Conservation (phyloP, 1,139 yeast species). For the Insectozyma bohioensis region DNA sequence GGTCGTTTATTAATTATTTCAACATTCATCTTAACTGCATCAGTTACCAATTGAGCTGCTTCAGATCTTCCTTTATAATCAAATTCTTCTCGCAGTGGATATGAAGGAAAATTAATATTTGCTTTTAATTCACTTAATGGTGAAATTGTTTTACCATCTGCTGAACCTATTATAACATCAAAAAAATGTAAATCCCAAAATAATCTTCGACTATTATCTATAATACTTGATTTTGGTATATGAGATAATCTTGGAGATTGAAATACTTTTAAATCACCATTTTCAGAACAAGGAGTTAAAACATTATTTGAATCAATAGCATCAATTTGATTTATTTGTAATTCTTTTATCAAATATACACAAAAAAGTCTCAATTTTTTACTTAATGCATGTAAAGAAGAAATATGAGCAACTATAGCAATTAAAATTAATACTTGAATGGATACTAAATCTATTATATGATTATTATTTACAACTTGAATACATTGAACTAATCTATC, state of each 20-base stretch:
- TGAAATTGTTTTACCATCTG: slow-evolving; percentile 49
- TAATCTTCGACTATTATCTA: slow-evolving; percentile 41
- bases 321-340: slow-evolving; percentile 38
- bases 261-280: slow-evolving; percentile 8
- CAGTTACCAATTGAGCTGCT: slow-evolving; percentile 47
- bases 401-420: slow-evolving; percentile 45
- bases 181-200: slow-evolving; percentile 51
- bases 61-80: slow-evolving; percentile 50
- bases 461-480: slow-evolving; percentile 25
- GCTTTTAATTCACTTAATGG: slow-evolving; percentile 31
- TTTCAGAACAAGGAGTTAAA: slow-evolving; percentile 10
- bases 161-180: slow-evolving; percentile 51
- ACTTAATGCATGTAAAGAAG: slow-evolving; percentile 46
- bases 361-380: slow-evolving; percentile 37
- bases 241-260: slow-evolving; percentile 17
- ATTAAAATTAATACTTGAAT: slow-evolving; percentile 39
- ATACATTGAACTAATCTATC: slow-evolving; percentile 34
- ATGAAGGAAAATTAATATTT: slow-evolving; percentile 34
- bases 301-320: slow-evolving; percentile 2
- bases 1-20: slow-evolving; percentile 39
- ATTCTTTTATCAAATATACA: slow-evolving; percentile 31
- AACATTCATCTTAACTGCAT: slow-evolving; percentile 45
- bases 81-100: slow-evolving; percentile 31
- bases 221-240: slow-evolving; percentile 17
- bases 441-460: slow-evolving; percentile 34